phyloP scores from a whole-genome alignment of 495 filamentous ascomycete species.

The Talaromyces trachyspermus region DNA sequence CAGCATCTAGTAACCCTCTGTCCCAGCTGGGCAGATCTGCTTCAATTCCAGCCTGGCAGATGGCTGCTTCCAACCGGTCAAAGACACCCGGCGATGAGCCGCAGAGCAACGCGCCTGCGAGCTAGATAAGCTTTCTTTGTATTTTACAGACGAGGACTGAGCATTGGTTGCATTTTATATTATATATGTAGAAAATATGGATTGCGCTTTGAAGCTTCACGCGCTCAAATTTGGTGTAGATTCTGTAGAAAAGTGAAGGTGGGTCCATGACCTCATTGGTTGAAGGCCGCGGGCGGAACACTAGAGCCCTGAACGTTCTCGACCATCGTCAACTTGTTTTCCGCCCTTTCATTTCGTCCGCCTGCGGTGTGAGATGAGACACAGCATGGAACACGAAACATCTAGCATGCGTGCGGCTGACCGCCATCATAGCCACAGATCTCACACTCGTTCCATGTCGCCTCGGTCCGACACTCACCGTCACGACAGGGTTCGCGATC shows the following conservation, averaged over 20 bases:
- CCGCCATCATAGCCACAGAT: background rate
- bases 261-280: background rate
- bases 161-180: no score
- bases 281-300: no score
- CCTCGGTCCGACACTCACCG: conserved; percentile 14
- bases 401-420: background rate
- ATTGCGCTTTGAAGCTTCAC: background rate
- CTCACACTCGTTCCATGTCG: conserved; percentile 4
- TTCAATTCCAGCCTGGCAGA: conserved; percentile 88
- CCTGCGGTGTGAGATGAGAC: background rate
- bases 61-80: conserved; percentile 61
- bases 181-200: background rate
- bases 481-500: conserved; percentile 15
- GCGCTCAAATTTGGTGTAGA: background rate
- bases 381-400: background rate
- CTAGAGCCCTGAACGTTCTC: no score
- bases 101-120: background rate
- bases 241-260: background rate
- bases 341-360: background rate
- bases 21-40: conserved; percentile 46
- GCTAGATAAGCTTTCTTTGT: conserved; percentile 1
- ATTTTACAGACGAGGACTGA: background rate
- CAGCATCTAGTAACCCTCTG: conserved; percentile 30
- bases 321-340: no score
- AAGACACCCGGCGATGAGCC: conserved; percentile 22